Percentiles rank a stretch among this genome's conserved stretches.
These are phyloP conservation scores for Salvia rosmarinus DNA, from an alignment of 257 asterid species.

Conservation along the genomic window DNA sequence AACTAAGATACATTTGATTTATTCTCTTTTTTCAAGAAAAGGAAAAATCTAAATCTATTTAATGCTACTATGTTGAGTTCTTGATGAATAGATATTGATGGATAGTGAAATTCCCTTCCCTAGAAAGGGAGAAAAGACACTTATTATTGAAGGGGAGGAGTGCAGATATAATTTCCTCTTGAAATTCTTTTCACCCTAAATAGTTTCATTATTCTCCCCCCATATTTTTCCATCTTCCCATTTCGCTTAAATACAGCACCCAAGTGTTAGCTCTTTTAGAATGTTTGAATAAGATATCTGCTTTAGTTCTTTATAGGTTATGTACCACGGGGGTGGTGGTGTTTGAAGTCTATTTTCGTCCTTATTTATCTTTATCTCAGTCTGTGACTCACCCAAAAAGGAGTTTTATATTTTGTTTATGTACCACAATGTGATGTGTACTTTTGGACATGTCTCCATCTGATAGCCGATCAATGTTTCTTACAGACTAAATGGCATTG, in stretches of 20 bases:
- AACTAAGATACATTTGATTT: not conserved
- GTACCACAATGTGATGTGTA: constrained; percentile 4
- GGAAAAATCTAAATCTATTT: not conserved
- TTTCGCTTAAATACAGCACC: not conserved
- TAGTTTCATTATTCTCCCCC: not conserved
- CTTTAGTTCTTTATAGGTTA: constrained; percentile 26
- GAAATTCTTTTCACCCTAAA: constrained; percentile 11
- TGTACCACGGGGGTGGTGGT: not conserved
- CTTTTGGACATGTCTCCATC: constrained; percentile 12
- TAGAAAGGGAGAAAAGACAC: not conserved
- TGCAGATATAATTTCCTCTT: not conserved
- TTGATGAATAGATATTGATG: not conserved
- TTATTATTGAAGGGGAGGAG: not conserved
- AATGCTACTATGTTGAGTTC: not conserved
- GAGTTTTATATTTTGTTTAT: constrained; percentile 22
- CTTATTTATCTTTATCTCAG: constrained; percentile 7
- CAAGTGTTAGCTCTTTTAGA: not conserved
- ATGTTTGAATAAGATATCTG: constrained; percentile 1
- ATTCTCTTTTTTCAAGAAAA: not conserved
- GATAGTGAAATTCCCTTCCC: not conserved
- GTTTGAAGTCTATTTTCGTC: not conserved
- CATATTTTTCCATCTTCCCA: not conserved
- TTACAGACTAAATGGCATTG: constrained; percentile 79
- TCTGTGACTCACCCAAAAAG: constrained; percentile 18
- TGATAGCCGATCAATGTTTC: constrained; percentile 37